These are phyloP conservation scores for Oryza officinalis DNA, from an alignment of 176 grass and related monocot genomes.

Conservation along the genomic window DNA sequence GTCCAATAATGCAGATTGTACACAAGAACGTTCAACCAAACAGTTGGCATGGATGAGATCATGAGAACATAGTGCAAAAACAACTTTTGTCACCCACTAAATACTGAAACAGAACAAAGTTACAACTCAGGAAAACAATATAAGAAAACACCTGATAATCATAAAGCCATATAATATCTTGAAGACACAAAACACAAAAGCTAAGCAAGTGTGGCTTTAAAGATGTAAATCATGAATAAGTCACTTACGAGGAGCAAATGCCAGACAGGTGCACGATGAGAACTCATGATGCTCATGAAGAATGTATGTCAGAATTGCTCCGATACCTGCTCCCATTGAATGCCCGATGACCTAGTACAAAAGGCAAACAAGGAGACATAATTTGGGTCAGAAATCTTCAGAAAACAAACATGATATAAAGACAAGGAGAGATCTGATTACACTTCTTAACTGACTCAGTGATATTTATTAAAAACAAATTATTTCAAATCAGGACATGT, in stretches of 20 bases:
- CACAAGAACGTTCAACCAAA: neutral
- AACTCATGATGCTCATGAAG: constrained; percentile 72
- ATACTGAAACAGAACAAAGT: neutral
- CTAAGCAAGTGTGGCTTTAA: neutral
- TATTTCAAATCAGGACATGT: neutral
- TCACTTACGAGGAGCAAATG: constrained; percentile 80
- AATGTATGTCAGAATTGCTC: constrained; percentile 81
- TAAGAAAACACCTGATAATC: constrained; percentile 14
- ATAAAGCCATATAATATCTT: neutral
- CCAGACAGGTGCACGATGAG: constrained; percentile 66
- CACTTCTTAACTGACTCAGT: neutral
- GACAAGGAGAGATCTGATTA: neutral
- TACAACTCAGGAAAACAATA: neutral
- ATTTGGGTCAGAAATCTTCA: constrained; percentile 6
- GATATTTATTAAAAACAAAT: neutral
- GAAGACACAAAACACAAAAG: neutral
- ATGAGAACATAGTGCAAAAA: neutral
- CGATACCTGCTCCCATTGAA: constrained; percentile 86
- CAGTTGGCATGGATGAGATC: neutral
- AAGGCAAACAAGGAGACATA: neutral
- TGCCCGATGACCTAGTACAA: constrained; percentile 70
- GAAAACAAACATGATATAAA: neutral
- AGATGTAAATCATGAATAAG: neutral
- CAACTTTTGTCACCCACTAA: neutral
- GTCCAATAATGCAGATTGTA: neutral